Percentiles rank a stretch among this genome's conserved stretches.
Conservation (phyloP, 176 grass and related monocot species). For the Metroxylon sagu region DNA sequence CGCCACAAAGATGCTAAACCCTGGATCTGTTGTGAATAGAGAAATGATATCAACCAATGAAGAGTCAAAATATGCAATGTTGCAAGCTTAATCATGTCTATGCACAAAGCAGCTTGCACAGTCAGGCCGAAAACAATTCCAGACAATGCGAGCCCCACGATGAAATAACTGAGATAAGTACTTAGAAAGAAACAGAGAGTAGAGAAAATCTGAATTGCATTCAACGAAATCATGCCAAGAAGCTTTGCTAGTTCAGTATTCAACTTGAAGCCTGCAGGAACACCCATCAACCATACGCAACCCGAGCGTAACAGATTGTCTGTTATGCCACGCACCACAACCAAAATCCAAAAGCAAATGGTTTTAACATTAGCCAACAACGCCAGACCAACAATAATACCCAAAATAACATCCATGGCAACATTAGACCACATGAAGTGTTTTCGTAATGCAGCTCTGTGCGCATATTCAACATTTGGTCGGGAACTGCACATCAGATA, state of each 20-base stretch:
- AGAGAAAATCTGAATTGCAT: constrained; percentile 81
- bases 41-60: constrained; percentile 66
- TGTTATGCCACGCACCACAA: constrained; percentile 40
- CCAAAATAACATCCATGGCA: constrained; percentile 57
- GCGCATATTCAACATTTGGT: constrained; percentile 53
- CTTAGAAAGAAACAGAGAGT: constrained; percentile 74
- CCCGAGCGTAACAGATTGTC: constrained; percentile 68
- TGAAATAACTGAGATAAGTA: constrained; percentile 43
- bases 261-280: constrained; percentile 91
- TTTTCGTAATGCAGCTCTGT: constrained; percentile 59
- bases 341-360: constrained; percentile 50
- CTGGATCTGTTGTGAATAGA: constrained; percentile 86
- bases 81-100: constrained; percentile 62
- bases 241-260: constrained; percentile 82
- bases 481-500: constrained; percentile 35
- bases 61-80: constrained; percentile 66
- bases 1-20: constrained; percentile 82
- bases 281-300: constrained; percentile 97
- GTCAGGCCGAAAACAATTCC: constrained; percentile 64
- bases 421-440: constrained; percentile 69
- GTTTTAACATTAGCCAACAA: constrained; percentile 41
- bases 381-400: constrained; percentile 45
- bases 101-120: constrained; percentile 54
- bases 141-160: constrained; percentile 44
- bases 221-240: constrained; percentile 82